Base-by-base conservation (phyloP, 371 early-diverging fungal species). In the Mortierella sp. region DNA sequence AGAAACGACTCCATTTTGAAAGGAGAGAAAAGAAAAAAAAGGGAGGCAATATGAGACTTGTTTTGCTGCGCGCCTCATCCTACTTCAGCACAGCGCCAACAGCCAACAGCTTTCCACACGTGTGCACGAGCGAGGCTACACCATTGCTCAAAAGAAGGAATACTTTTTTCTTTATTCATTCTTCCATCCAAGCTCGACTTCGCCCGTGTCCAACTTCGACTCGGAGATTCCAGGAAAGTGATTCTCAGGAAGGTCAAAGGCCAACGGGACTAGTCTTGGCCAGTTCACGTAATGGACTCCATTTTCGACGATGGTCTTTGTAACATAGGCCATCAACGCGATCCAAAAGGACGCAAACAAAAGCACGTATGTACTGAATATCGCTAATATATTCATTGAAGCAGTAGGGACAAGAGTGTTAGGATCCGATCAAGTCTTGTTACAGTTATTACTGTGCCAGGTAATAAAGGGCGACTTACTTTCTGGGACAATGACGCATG, bases 101-200 rank as follows among this genome's bases (percentile, higher is more conserved):
- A 38, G 38, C 21, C 65, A 32, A 32, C 65, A 38, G 35, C 16
- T 41, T 68, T 38, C 68, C 24, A 68, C 43, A 68, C 68, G 43
- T 24, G 41, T 24, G 10, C 24, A 68, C 68, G 12, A 38, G 41
- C 68, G 68, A 68, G 41, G 8, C 41, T 68, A 68, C 41, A 41
- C 16, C 27, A 38, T 3, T 72, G 72, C 16, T 14, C 16, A 29
- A 10, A 27, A 27, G 46, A 71, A 48, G 29, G 29, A 35, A 21
- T 16, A 41, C 68, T 18, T 35, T 7, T 14, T 18, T 7, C 41
- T 78, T 74, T 85, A 86, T 56, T 86, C 87, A n/a, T 86, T 86
- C 72, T 86, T 86, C 87, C 87, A 86, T 16, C 87, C 87, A 65
- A 86, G 78, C 63, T 86, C 87, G 10, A 86, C 75, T 58, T 86